Conservation (phyloP, 768 basidiomycete species). For the Boletus rubroflammeus region DNA sequence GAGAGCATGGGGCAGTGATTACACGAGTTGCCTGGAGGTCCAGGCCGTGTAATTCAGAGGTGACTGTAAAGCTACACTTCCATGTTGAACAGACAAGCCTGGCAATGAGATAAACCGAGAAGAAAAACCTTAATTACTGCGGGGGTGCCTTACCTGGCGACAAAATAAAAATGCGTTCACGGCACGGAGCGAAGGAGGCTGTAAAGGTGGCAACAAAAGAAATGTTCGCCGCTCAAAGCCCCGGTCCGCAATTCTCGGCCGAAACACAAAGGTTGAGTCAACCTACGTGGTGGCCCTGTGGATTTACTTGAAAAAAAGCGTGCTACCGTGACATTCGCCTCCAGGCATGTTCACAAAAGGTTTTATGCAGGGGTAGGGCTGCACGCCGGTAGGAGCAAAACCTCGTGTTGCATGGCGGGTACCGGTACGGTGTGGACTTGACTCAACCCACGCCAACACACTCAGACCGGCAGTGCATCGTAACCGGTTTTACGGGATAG, state of each 20-base stretch:
- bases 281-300: not conserved
- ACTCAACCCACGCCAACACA: not conserved
- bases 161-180: constrained; percentile 10
- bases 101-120: constrained; percentile 13
- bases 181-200: constrained; percentile 21
- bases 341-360: not conserved
- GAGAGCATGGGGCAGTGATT: constrained; percentile 7
- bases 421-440: not conserved
- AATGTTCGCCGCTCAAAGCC: constrained; percentile 24
- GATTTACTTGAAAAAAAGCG: not conserved
- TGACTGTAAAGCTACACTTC: not conserved
- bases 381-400: not conserved
- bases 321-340: not conserved
- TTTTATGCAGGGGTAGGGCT: not conserved
- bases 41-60: not conserved
- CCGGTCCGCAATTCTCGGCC: constrained; percentile 24
- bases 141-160: constrained; percentile 19
- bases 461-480: too few species aligned
- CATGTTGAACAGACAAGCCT: constrained; percentile 2
- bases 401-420: not conserved
- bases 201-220: constrained; percentile 9
- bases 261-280: not conserved
- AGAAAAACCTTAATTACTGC: constrained; percentile 7
- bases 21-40: constrained; percentile 1
- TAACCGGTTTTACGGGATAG: not conserved